Conservation (phyloP, 129 eudicot species). For the Erigeron canadensis region DNA sequence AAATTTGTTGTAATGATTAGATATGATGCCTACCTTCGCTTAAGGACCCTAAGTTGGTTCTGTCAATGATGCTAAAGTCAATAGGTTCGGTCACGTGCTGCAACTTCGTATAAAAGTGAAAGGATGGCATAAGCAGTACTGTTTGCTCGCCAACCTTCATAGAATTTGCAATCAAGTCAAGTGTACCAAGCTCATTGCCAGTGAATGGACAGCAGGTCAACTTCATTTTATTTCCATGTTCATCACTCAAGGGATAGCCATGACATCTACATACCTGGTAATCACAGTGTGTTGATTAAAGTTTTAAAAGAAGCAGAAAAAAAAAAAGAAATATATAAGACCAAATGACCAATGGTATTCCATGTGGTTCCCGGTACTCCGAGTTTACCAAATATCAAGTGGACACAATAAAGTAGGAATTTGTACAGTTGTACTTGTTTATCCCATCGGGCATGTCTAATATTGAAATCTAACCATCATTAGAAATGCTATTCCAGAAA, state of each 20-base stretch:
- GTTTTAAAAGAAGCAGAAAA: background rate
- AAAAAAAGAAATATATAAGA: background rate
- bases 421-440: slow-evolving; percentile 5
- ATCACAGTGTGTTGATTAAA: background rate
- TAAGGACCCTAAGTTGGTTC: slow-evolving; percentile 75
- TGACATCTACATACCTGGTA: slow-evolving; percentile 82
- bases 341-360: slow-evolving; percentile 3
- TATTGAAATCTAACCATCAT: background rate
- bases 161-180: slow-evolving; percentile 52
- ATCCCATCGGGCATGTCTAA: slow-evolving; percentile 1
- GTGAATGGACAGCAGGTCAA: slow-evolving; percentile 60
- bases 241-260: slow-evolving; percentile 53
- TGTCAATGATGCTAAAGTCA: slow-evolving; percentile 65
- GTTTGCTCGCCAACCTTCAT: slow-evolving; percentile 64
- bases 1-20: background rate
- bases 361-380: slow-evolving; percentile 4
- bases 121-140: slow-evolving; percentile 73
- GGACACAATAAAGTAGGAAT: background rate
- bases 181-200: slow-evolving; percentile 40
- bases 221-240: slow-evolving; percentile 33
- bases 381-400: background rate
- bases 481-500: slow-evolving; percentile 3
- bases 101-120: slow-evolving; percentile 49
- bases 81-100: slow-evolving; percentile 48
- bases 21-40: slow-evolving; percentile 65